Conservation (phyloP, 2,329 filamentous ascomycete genomes). For the Dactylonectria estremocensis region DNA sequence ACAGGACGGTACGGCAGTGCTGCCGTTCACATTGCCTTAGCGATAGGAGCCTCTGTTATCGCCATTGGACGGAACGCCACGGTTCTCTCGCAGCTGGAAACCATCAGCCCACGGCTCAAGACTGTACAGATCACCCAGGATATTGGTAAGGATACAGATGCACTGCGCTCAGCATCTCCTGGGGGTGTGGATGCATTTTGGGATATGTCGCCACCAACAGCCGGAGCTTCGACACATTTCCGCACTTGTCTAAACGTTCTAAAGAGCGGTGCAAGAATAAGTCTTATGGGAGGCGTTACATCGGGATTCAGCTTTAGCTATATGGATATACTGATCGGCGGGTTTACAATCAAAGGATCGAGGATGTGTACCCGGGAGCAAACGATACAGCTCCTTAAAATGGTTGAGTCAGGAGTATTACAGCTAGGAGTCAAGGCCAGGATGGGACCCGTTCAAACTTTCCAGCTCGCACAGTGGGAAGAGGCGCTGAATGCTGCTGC, state of each 20-base stretch:
- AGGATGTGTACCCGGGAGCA: slow-evolving; percentile 31
- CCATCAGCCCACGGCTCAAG: slow-evolving; percentile 56
- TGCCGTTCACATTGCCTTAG: slow-evolving; percentile 63
- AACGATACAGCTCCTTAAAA: background rate
- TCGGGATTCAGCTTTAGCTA: background rate
- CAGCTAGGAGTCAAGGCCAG: background rate
- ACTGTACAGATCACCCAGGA: slow-evolving; percentile 60
- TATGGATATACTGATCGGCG: slow-evolving; percentile 16
- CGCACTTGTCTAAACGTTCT: slow-evolving; percentile 55
- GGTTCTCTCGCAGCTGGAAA: background rate
- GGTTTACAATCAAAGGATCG: slow-evolving; percentile 26
- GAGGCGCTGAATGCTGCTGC: slow-evolving; percentile 58
- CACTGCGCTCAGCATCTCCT: slow-evolving; percentile 48
- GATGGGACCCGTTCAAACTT: background rate
- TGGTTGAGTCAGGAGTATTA: slow-evolving; percentile 10
- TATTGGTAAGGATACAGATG: slow-evolving; percentile 52
- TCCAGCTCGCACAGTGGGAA: slow-evolving; percentile 28
- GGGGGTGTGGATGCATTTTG: slow-evolving; percentile 58
- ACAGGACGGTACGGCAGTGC: slow-evolving; percentile 66
- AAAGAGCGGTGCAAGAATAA: slow-evolving; percentile 44
- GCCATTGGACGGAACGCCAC: slow-evolving; percentile 63
- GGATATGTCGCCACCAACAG: slow-evolving; percentile 61
- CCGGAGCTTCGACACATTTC: slow-evolving; percentile 57
- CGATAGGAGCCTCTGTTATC: slow-evolving; percentile 67
- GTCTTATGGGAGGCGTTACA: slow-evolving; percentile 39